A percentile compares a stretch with the other conserved stretches of the same genome.
Evolutionary conservation across 306 rosid genomes (phyloP).

Genomic region (Rosa chinensis): DNA sequence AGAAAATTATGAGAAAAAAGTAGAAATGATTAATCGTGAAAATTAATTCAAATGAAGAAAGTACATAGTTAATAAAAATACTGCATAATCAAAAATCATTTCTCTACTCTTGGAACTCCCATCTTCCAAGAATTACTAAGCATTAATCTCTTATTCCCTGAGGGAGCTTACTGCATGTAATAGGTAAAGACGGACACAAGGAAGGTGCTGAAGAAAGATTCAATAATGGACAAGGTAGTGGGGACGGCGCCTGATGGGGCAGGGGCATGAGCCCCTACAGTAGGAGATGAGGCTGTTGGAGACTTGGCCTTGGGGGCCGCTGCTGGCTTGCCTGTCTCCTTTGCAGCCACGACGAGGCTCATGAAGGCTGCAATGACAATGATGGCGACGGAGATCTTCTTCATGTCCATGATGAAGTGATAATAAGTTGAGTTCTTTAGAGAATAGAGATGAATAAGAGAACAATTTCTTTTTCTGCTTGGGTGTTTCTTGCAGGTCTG

Average conservation of each 20-base stretch:
- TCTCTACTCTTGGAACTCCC: background rate
- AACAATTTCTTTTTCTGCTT: background rate
- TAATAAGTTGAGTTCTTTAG: background rate
- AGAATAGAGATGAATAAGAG: background rate
- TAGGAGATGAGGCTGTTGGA: background rate
- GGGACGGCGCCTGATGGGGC: background rate
- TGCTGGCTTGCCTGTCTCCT: background rate
- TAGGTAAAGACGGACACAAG: conserved; percentile 4
- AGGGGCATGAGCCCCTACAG: background rate
- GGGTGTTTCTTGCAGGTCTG: background rate
- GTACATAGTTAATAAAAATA: background rate
- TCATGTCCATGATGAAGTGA: conserved; percentile 16
- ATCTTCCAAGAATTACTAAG: background rate
- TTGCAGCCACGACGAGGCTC: background rate
- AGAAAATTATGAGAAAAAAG: background rate
- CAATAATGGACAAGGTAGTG: background rate
- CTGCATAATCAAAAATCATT: background rate
- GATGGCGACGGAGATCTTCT: conserved; percentile 17
- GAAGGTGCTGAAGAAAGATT: background rate
- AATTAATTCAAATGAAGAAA: background rate
- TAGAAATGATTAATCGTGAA: background rate
- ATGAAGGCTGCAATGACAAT: conserved; percentile 5
- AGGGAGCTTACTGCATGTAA: background rate
- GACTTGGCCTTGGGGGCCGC: background rate
- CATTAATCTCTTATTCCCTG: background rate